Evolutionary conservation across 2,329 filamentous ascomycete species (phyloP), one percentile per base, ranked within the genome.

Genomic region (Colletotrichum endophyticum): DNA sequence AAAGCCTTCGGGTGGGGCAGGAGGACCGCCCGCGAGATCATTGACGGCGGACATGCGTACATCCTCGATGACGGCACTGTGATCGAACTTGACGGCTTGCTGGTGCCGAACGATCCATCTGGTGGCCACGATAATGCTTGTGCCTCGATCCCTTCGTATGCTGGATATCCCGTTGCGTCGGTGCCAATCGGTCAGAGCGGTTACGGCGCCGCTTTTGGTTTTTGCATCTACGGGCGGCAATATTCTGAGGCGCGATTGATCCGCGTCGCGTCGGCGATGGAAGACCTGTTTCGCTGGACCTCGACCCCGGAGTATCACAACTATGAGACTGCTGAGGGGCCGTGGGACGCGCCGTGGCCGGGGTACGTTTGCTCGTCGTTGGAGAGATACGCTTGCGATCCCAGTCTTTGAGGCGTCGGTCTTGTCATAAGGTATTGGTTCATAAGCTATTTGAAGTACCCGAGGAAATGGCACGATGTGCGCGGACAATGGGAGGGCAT

Each of bases 351-450:
- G n/a, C 16, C 71, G 4, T 76, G 71, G 74, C 64, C 71, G 8
- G 71, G 74, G 13, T 76, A 57, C 49, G 53, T 71, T 27, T 76
- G 71, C 16, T 73, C 70, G 7, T 59, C 59, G 8, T 57, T 76
- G 34, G 62, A 73, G 11, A 32, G 25, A 6, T 64, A 66, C n/a
- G 32, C 19, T 12, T 74, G 74, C 34, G 84, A 70, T 22, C 44
- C n/a, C n/a, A 53, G 44, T 22, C 44, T 53, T 53, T 53, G 44
- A 53, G n/a, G 44, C n/a, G n/a, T 13, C 11, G n/a, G 22, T 22
- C 44, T 53, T 53, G n/a, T 22, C 44, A 53, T 22, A 6, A n/a
- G 7, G 11, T 13, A 22, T 22, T 22, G 6, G 12, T n/a, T 13
- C 44, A 53, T n/a, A 8, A 22, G n/a, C 44, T 22, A 53, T 22